Conservation (phyloP, 129 eudicot species). For the Pulicaria dysenterica region DNA sequence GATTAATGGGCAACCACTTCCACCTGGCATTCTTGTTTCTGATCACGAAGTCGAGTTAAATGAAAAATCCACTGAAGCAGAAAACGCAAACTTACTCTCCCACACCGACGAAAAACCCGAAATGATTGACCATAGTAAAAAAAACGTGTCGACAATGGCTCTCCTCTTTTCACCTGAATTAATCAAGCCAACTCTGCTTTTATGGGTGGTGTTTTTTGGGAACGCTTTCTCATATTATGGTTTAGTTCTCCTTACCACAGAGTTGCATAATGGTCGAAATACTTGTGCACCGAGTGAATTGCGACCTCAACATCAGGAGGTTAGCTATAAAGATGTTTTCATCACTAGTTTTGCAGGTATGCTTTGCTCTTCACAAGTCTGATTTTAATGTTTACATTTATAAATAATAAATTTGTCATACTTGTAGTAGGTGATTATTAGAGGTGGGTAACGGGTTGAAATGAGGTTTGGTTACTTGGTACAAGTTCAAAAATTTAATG, state of each 20-base stretch:
- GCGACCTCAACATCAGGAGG: constrained; percentile 36
- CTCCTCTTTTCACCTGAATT: constrained; percentile 66
- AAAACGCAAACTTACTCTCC: constrained; percentile 49
- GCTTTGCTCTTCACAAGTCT: not conserved
- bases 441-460: not conserved
- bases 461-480: not conserved
- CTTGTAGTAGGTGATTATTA: not conserved
- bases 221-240: constrained; percentile 80
- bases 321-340: constrained; percentile 62
- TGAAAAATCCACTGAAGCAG: constrained; percentile 40
- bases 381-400: not conserved
- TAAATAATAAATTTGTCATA: not conserved
- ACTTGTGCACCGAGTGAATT: constrained; percentile 32
- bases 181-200: constrained; percentile 54
- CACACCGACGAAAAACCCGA: constrained; percentile 31
- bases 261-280: constrained; percentile 51
- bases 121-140: constrained; percentile 24
- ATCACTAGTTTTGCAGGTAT: constrained; percentile 87
- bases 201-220: constrained; percentile 74
- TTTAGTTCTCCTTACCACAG: constrained; percentile 62
- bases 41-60: constrained; percentile 50
- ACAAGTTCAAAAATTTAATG: not conserved
- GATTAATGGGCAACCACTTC: constrained; percentile 53
- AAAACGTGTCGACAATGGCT: constrained; percentile 38
- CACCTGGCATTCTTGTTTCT: constrained; percentile 59